These are phyloP conservation scores for Sporothrix sp. DNA, from an alignment of 2,329 filamentous ascomycete genomes.

Conservation along the genomic window DNA sequence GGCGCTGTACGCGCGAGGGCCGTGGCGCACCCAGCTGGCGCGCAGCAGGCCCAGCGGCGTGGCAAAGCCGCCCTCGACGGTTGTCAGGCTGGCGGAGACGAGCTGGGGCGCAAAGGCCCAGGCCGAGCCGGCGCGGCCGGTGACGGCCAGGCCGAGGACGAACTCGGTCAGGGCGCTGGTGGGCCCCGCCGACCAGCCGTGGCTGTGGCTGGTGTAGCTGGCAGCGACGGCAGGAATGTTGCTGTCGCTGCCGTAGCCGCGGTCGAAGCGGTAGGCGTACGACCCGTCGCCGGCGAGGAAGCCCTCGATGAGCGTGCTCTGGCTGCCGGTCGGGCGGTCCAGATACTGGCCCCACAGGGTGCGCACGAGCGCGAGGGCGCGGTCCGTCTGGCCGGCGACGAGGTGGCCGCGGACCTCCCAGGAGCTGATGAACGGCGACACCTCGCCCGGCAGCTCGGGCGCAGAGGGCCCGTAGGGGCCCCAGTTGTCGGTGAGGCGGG, in stretches of 20 bases:
- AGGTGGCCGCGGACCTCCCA: conserved; percentile 52
- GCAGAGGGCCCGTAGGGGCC: conserved; percentile 29
- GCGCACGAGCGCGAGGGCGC: conserved; percentile 47
- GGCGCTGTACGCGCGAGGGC: too few relatives aligned
- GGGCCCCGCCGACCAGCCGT: conserved; percentile 41
- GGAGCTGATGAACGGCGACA: conserved; percentile 48
- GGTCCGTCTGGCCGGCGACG: conserved; percentile 33
- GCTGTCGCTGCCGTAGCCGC: conserved; percentile 44
- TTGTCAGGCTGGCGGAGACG: not conserved
- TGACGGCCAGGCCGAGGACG: conserved; percentile 33
- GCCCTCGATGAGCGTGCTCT: conserved; percentile 49
- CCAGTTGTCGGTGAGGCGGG: conserved; percentile 42
- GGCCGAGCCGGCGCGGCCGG: conserved; percentile 3
- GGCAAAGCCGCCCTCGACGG: conserved; percentile 14
- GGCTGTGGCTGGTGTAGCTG: conserved; percentile 38
- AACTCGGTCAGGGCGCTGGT: conserved; percentile 36
- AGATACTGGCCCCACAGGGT: conserved; percentile 52
- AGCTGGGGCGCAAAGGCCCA: conserved; percentile 18
- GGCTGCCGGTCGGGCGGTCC: conserved; percentile 45
- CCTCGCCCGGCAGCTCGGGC: conserved; percentile 47
- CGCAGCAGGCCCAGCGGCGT: conserved; percentile 8
- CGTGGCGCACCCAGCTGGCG: not conserved
- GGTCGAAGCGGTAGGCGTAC: conserved; percentile 45
- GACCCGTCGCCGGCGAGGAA: conserved; percentile 42
- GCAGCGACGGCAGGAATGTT: conserved; percentile 5